Base-by-base conservation (phyloP, 2,329 filamentous ascomycete species). In the Ilyonectria mors-panacis region DNA sequence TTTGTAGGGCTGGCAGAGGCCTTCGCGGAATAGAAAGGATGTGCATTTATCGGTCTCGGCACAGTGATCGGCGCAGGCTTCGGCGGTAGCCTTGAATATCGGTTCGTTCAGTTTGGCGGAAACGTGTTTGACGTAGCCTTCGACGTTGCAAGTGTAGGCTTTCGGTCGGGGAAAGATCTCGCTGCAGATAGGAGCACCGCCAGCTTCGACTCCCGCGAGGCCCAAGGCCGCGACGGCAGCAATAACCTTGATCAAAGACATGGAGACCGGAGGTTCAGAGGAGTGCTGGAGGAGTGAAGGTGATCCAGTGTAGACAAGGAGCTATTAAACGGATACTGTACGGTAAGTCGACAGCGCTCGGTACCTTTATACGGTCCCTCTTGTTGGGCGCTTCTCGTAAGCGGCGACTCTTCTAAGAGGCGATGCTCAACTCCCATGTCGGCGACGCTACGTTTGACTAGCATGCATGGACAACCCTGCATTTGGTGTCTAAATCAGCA, bases 161-260 rank as follows among this genome's bases (percentile, higher is more conserved):
- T 30, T 19, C 17, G 47, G 17, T 30, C 23, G 45, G 12, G 45
- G 45, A 7, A 28, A 30, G 15, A 50, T 30, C 15, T 28, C 47
- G 26, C 8, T 50, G 23, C 47, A 50, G 7, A 30, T 15, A 12
- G 47, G 47, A 30, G 47, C 47, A 26, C 26, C 47, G 17, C 47
- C 47, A 17, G 47, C 47, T n/a, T 50, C 47, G 47, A 50, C 47
- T n/a, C 47, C 47, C 4, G 47, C 9, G n/a, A 50, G 47, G 26
- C 23, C 4, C 23, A 50, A n/a, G 26, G 47, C 47, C 13, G 23
- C 47, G n/a, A 30, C 47, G 47, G 23, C 17, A 19, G 47, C 47
- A 19, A 50, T 28, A 15, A 50, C 9, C 23, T 30, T 50, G 47
- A 50, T n/a, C 6, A 50, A 13, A 17, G 47, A 15, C 47, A 50